Base-by-base conservation (phyloP, 495 filamentous ascomycete genomes). In the Neurospora cerealis region DNA sequence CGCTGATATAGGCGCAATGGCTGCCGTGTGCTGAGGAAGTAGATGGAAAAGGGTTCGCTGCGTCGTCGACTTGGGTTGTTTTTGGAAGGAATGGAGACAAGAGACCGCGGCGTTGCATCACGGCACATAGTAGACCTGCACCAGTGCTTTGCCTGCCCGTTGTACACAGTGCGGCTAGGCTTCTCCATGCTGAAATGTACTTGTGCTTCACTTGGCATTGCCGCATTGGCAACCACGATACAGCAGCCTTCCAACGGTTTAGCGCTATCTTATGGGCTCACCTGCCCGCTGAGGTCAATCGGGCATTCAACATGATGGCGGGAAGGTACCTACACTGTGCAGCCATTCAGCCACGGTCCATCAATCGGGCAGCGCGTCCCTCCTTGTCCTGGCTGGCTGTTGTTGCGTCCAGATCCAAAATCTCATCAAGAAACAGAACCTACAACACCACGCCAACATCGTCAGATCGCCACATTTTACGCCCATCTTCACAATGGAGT, bases 401-500 rank as follows among this genome's bases (percentile, higher is more conserved):
- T 62, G 24, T 60, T 62, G 7, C 54, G 54, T 66, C 28, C 13
- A 66, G 28, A 13, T 2, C 54, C 54, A 19, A 66, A 66, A 34
- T 66, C 54, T 66, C 28, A 34, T 66, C 7, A 9, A 28, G 48
- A 28, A 60, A 21, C 24, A 15, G 11, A 60, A 17, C 54, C 1
- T 34, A 66, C 54, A 66, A 66, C 54, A 66, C 15, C 28, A 66
- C 32, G 13, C 15, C 13, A 19, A 4, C 54, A 32, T 62, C 54
- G 28, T 3, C 1, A 34, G 7, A 34, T 66, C 28, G 7, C 24
- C 28, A 19, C 54, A 19, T 66, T 28, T 19, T 66, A 19, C 54
- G 28, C 28, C 28, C 54, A 34, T 34, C 62, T 32, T 72, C 81
- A 86, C 73, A 73, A 99, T 99, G 96, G 96, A 98, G 88, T 87